These are phyloP conservation scores for Talaromyces sp. DNA, from an alignment of 2,329 filamentous ascomycete species.

Conservation along the genomic window DNA sequence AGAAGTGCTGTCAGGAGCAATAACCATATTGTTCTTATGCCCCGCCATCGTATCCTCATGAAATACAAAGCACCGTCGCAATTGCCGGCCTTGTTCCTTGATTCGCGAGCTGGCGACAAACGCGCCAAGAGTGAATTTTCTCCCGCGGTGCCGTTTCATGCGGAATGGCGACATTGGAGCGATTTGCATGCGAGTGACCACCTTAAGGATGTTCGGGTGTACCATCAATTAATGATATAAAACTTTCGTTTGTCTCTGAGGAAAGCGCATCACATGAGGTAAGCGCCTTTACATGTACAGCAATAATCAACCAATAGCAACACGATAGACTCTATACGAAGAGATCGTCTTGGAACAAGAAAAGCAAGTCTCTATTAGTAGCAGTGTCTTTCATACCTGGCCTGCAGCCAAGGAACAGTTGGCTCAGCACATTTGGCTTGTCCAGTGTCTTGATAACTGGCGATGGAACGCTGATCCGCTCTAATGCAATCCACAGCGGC, in stretches of 20 bases:
- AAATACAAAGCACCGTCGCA: not conserved
- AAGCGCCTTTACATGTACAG: not conserved
- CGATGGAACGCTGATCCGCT: not conserved
- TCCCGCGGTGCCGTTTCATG: not conserved
- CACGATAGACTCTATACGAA: not conserved
- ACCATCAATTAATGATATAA: not conserved
- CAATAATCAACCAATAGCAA: not conserved
- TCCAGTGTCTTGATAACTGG: not conserved
- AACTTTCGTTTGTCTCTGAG: not conserved
- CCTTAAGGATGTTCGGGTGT: not conserved
- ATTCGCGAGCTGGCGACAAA: not conserved
- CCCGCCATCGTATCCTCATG: not conserved
- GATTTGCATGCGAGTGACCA: not conserved
- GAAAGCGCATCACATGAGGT: not conserved
- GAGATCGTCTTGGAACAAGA: not conserved
- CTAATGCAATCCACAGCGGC: not conserved
- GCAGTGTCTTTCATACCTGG: not conserved
- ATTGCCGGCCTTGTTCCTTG: not conserved
- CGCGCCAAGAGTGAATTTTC: not conserved
- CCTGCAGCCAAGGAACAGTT: not conserved
- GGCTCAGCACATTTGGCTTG: not conserved
- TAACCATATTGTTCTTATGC: not conserved
- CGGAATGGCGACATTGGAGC: not conserved
- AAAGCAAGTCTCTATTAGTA: not conserved
- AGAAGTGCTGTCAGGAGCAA: too few species aligned